Conservation (phyloP, 2,329 filamentous ascomycete species). For the Rhytidhysteron rufulum region DNA sequence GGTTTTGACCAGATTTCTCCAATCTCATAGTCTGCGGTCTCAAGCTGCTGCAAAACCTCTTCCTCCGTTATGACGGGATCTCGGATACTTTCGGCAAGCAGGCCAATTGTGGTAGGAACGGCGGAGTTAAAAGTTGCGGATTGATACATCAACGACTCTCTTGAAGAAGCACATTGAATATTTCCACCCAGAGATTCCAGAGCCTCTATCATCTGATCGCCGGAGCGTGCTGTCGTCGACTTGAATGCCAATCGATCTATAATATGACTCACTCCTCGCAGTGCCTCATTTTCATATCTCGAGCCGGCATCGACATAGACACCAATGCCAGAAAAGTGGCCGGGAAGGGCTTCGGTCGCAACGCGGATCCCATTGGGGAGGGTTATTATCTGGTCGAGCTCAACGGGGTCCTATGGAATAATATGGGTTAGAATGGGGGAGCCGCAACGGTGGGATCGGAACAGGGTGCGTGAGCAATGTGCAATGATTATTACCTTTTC, state of each 20-base stretch:
- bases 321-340: conserved; percentile 90
- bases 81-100: conserved; percentile 91
- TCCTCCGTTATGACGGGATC: conserved; percentile 79
- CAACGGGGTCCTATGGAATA: conserved; percentile 67
- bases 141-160: conserved; percentile 98
- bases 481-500: conserved; percentile 26
- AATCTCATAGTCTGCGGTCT: conserved; percentile 93
- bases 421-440: conserved; percentile 1
- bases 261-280: conserved; percentile 91
- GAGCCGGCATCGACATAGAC: conserved; percentile 96
- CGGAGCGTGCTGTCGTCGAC: conserved; percentile 65
- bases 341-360: conserved; percentile 89
- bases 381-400: conserved; percentile 82
- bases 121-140: conserved; percentile 94
- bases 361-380: conserved; percentile 91
- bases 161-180: conserved; percentile 91
- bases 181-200: conserved; percentile 90
- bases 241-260: conserved; percentile 96
- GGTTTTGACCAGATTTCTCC: conserved; percentile 97
- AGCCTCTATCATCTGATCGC: conserved; percentile 82
- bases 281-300: conserved; percentile 79
- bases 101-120: conserved; percentile 73
- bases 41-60: conserved; percentile 81
- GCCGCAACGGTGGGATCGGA: background rate
- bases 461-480: background rate